Base-by-base conservation (phyloP, 1,139 yeast species). In the Pichia cactophila region DNA sequence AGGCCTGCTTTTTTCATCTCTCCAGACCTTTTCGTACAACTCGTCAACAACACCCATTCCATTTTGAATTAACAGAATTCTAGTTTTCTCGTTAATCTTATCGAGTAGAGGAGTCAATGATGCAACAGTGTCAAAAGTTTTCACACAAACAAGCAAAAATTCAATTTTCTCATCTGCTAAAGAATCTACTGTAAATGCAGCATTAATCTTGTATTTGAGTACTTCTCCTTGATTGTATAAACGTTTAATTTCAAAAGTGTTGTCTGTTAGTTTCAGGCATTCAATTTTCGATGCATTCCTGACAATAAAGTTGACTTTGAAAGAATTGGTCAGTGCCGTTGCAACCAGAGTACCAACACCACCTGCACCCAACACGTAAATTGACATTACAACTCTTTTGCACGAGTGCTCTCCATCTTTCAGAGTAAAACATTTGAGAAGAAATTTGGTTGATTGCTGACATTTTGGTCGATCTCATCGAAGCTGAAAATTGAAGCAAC, bases 41-140 rank as follows among this genome's bases (percentile, higher is more conserved):
- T 72, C 71, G 16, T 83, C 84, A 4, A 77, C 69, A 42, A 80
- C 72, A 1, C 95, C 95, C 65, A 63, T 62, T 3, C 94, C 95
- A 60, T 86, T 86, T 58, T 89, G 95, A 6, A 89, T 60, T n/a
- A 90, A 66, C 42, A 89, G 58, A 4, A 89, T 65, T 50, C 78
- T 80, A 1, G 90, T 74, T 4, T 66, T 56, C 0, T 42, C 41
- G 23, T 48, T 44, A n/a, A 64, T 58, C 42, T 46, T 55, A 6
- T 51, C 17, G 9, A 60, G 29, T 20, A 64, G 41, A 9, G 65
- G 65, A 2, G 38, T 47, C 23, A 65, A 23, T 0, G 68, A 57
- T 20, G 49, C 42, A 11, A 63, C 55, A 0, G 66, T 64, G 44
- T 62, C 65, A 42, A 62, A 62, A 0, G 67, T 61, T 54, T 65